Percentiles rank a stretch among this genome's conserved stretches.
Conservation (phyloP, 176 grass and related monocot species). For the Carex kokanica region DNA sequence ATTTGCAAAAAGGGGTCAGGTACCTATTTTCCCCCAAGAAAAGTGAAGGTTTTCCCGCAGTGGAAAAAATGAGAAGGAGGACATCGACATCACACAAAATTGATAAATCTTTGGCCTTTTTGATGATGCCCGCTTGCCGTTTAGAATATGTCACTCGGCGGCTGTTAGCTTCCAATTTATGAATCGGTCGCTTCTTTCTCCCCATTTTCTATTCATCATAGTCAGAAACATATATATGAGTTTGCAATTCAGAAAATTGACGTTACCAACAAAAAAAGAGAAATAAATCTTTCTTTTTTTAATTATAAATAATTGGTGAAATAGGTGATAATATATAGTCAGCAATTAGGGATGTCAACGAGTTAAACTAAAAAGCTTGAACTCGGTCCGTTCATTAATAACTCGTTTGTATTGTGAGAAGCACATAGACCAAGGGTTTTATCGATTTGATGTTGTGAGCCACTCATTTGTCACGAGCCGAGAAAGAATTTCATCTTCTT, state of each 20-base stretch:
- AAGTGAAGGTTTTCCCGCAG: conserved; percentile 22
- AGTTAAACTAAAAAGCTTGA: too few relatives aligned
- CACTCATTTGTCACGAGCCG: too few relatives aligned
- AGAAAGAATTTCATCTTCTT: too few relatives aligned
- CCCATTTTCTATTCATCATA: conserved; percentile 26
- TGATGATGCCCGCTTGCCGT: conserved; percentile 23
- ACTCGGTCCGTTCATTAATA: too few relatives aligned
- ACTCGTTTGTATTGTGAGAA: too few relatives aligned
- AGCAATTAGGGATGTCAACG: too few relatives aligned
- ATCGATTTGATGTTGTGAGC: too few relatives aligned
- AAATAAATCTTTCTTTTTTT: too few relatives aligned
- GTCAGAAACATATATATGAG: neutral
- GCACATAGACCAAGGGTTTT: too few relatives aligned
- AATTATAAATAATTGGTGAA: too few relatives aligned
- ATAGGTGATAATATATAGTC: too few relatives aligned
- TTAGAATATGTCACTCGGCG: conserved; percentile 33
- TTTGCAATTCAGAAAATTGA: neutral
- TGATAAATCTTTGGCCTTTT: conserved; percentile 33
- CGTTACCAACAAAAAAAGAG: too few relatives aligned
- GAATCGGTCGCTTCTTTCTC: conserved; percentile 31
- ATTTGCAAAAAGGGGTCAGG: neutral
- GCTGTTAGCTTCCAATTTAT: conserved; percentile 17
- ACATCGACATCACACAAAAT: conserved; percentile 35
- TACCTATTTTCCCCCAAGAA: conserved; percentile 15
- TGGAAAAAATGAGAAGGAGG: conserved; percentile 35